Evolutionary conservation across 2,329 filamentous ascomycete species (phyloP), one percentile per base, ranked within the genome.

Genomic region (Aspergillus sp.): DNA sequence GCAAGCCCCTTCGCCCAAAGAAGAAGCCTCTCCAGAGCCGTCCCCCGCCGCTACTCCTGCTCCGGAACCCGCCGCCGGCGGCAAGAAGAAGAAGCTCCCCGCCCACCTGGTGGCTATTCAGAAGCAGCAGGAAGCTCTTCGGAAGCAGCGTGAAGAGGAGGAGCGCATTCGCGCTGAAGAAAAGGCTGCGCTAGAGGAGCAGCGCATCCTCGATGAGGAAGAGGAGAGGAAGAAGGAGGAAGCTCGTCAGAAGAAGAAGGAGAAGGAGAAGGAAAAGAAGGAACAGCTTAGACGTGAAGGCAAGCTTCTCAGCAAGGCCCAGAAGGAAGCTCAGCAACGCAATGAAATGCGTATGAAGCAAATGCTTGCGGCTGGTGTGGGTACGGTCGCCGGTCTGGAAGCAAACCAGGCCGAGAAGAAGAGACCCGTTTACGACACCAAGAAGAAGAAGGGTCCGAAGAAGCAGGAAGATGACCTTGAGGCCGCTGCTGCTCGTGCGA

Each of bases 71-170:
- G 55, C 61, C 13, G 60, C 68, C 22, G 57, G 65, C 46, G 84
- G 81, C 41, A 96, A 95, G 76, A 85, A 84, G 63, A 97, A 95
- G 82, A 98, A 97, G 75, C 60, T 97, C 15, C 86, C 87, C 37
- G 66, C 68, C 35, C 68, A 74, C 48, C 70, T 79, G 58, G 70
- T 70, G 32, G 74, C 75, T 49, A 62, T 76, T 32, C 74, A 75
- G 57, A 75, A 64, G 54, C 74, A 76, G 59, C 73, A 76, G 54
- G 74, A 76, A 57, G 60, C 60, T 42, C 59, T 75, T 20, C 64
- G 67, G 32, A 61, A 67, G 52, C 68, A 73, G 51, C 67, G 72
- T 58, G 74, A 75, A 56, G 73, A 76, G 50, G 63, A 71, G 45
- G 72, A 68, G 43, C 69, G 65, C 5, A 52, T 65, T 27, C 49